Percentiles rank a stretch among this genome's conserved stretches.
Conservation (phyloP, 2,329 filamentous ascomycete species). For the Madurella mycetomatis region DNA sequence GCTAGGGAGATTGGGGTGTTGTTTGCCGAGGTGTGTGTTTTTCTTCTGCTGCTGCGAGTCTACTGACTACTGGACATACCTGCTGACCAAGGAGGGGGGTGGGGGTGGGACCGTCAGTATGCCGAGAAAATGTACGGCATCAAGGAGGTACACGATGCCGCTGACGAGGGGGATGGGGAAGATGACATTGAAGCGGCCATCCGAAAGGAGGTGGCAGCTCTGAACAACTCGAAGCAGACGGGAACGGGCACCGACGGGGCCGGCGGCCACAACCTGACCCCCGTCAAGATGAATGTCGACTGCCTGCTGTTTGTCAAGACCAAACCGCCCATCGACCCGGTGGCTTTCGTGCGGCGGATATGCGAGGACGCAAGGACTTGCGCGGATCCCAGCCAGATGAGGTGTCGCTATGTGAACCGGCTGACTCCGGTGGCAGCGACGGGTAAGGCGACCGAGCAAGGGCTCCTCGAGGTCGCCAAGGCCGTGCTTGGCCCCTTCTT, state of each 20-base stretch:
- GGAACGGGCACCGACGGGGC: conserved; percentile 34
- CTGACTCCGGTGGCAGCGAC: conserved; percentile 49
- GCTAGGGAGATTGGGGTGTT: conserved; percentile 62
- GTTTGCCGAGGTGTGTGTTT: conserved; percentile 57
- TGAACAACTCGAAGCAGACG: conserved; percentile 48
- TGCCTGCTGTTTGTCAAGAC: conserved; percentile 62
- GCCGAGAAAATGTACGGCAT: conserved; percentile 58
- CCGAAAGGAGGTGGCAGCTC: conserved; percentile 62
- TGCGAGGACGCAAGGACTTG: conserved; percentile 50
- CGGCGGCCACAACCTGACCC: conserved; percentile 47
- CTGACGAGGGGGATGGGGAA: conserved; percentile 39
- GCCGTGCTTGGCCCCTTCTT: conserved; percentile 63
- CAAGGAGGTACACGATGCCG: conserved; percentile 32
- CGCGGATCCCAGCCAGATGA: conserved; percentile 39
- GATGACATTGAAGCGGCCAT: conserved; percentile 72
- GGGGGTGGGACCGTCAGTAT: conserved; percentile 52
- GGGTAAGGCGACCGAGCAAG: conserved; percentile 64
- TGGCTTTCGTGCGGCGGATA: conserved; percentile 49
- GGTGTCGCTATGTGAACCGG: conserved; percentile 55
- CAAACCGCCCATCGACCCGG: conserved; percentile 50
- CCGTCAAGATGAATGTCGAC: conserved; percentile 53
- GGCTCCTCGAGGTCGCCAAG: conserved; percentile 60
- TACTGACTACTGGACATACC: not conserved
- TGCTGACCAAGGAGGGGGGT: conserved; percentile 19
- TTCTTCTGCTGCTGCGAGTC: not conserved